Base-by-base conservation (phyloP, 441 rosid genomes). In the Omphalea diandra region DNA sequence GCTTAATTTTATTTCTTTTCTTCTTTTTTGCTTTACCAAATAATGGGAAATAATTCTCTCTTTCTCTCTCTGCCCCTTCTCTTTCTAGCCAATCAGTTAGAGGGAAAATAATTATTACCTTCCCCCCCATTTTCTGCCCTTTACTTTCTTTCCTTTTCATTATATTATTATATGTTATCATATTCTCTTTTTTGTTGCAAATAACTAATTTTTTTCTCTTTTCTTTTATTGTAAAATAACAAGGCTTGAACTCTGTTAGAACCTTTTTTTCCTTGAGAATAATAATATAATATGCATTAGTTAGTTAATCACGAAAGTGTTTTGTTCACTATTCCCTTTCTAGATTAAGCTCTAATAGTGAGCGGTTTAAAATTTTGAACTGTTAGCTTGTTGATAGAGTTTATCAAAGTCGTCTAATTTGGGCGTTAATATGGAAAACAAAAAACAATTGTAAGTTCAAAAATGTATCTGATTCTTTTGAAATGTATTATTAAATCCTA, bases 301-400 rank as follows among this genome's bases (percentile, higher is more conserved):
- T 7, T 58, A 14, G 61, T 58, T 46, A 60, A 36, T 36, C 64
- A 60, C 63, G 18, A 60, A 22, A n/a, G 27, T 59, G 46, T 35
- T 38, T 24, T n/a, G 14, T 32, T 59, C 27, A 44, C 55, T 20
- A 9, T 24, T 46, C 26, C 27, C 38, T n/a, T 63, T 29, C 68
- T 7, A 44, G 24, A 17, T 63, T 46, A 46, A 2, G 5, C 7
- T 31, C 40, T 29, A 3, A 4, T 36, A 32, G 5, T 6, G 15
- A 36, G 9, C 26, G 8, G 17, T 62, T 20, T 24, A 20, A 22
- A 22, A 31, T n/a, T 65, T 27, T 49, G 27, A 31, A 10, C 17
- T 60, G 35, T 31, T 35, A 33, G 20, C 24, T 66, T 52, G 8
- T 35, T 27, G n/a, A 20, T 20, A 15, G 17, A 15, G n/a, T 43